These are phyloP conservation scores for Davidsoniella eucalypti DNA, from an alignment of 2,329 filamentous ascomycete genomes.

Conservation along the genomic window DNA sequence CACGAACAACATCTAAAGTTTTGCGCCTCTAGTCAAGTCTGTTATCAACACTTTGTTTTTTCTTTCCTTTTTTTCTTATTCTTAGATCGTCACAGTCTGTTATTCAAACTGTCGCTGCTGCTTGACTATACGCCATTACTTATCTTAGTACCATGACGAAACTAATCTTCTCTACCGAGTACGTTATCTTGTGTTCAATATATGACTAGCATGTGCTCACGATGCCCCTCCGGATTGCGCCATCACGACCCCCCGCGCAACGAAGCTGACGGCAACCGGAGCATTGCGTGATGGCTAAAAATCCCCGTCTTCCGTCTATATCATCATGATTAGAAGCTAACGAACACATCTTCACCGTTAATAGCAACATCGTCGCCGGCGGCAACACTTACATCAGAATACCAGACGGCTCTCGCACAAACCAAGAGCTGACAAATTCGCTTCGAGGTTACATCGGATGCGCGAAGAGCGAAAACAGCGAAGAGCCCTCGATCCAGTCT, in stretches of 20 bases:
- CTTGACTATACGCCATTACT: background rate
- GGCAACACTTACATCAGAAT: slow-evolving; percentile 73
- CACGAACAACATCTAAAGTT: no score
- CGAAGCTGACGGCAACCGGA: background rate
- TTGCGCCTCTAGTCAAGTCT: no score
- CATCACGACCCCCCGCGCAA: background rate
- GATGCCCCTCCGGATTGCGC: background rate
- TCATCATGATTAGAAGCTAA: slow-evolving; percentile 5
- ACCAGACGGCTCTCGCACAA: slow-evolving; percentile 64
- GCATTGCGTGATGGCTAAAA: no score
- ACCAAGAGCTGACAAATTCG: slow-evolving; percentile 80
- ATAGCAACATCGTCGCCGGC: slow-evolving; percentile 64
- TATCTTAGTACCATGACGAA: slow-evolving; percentile 39
- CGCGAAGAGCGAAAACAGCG: slow-evolving; percentile 41
- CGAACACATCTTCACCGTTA: slow-evolving; percentile 6
- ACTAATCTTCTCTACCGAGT: slow-evolving; percentile 76
- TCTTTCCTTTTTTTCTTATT: background rate
- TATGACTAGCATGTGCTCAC: background rate
- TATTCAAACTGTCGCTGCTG: background rate
- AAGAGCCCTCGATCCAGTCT: slow-evolving; percentile 16
- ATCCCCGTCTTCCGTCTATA: background rate
- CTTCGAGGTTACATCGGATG: slow-evolving; percentile 69
- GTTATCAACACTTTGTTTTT: no score
- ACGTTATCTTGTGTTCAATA: slow-evolving; percentile 15
- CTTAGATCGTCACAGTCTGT: background rate